Evolutionary conservation across 2,329 filamentous ascomycete species (phyloP), one percentile per base, ranked within the genome.

Genomic region (Scedosporium minutisporum): DNA sequence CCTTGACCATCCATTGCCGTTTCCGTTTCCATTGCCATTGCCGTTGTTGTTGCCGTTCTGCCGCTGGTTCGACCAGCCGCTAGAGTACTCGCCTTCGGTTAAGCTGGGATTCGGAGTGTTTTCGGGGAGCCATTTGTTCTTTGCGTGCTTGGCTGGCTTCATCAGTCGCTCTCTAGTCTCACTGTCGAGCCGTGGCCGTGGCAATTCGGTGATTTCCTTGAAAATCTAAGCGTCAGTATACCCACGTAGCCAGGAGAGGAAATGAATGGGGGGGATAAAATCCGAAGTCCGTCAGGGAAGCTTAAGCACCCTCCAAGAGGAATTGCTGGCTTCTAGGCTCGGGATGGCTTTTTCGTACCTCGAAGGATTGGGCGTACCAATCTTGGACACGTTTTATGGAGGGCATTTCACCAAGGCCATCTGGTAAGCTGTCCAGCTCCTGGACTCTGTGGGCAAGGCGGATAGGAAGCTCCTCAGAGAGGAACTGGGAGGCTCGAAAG

Each of bases 361-460:
- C 95, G 72, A 99, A 99, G 60, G 95, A 99, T 79, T 99, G 95
- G 66, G 93, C 95, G 75, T 99, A 99, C 95, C 95, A 99, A 72
- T 97, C 93, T 74, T 93, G 89, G 68, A 99, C 95, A 71, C 88
- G 91, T 74, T 88, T 87, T 68, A 99, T 96, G 10, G 95, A 97
- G 46, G 93, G 91, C 95, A 99, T 97, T 68, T 97, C 93, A 74
- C 91, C 96, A 65, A 99, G 84, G 63, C 95, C 95, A 82, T 99
- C 95, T 42, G 95, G 95, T 2, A 99, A 81, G 71, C 91, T 90
- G 65, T 89, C 87, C 63, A 99, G 85, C 78, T 99, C 95, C 76
- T 96, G 90, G 64, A 99, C 95, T 66, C 95, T 90, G 77, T 99
- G 95, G 69, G 95, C 95, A 65, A 99, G 82, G 61, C 95, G 90